Evolutionary conservation across 805 yeast genomes (phyloP), one percentile per base, ranked within the genome.

Genomic region (Hanseniaspora vineae): DNA sequence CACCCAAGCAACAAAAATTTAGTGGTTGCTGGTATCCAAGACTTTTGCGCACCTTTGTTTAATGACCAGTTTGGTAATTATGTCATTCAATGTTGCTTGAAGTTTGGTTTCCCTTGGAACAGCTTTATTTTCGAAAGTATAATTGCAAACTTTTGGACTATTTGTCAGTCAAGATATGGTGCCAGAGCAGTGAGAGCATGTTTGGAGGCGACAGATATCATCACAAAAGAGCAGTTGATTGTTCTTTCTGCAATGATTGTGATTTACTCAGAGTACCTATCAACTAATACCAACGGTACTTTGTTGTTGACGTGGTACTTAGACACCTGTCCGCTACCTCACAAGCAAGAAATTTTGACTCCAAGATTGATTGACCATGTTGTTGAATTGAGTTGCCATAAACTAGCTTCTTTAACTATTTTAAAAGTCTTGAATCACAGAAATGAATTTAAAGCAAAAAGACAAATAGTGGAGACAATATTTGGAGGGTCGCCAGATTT

Each of bases 1-100:
- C 78, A 72, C 42, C 23, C 42, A 2, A 72, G 76, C 44, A 85
- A 80, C 56, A 81, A 77, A 62, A 66, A 71, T 55, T 61, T 83
- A 44, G 84, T 92, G 42, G 79, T 81, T 9, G 69, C 75, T 23
- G 76, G 87, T 39, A 72, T 92, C 52, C 76, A 77, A 50, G 92
- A 95, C 1, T 88, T 83, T 58, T 77, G 92, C 44, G 85, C 84
- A 0, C 85, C 89, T 45, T 69, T 92, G 54, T 84, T 92, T 61
- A 81, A 88, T 58, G 98, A 92, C 61, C 97, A 92, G 61, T 92
- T 84, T 69, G 98, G 97, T 51, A 92, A 92, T 64, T 92, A 92
- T 62, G 97, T 89, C 15, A 77, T 92, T 48, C 98, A 92, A 66
- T 86, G 97, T 48, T 92, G 96, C 57, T 73, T 89, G 54, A 85